A percentile compares a stretch with the other conserved stretches of the same genome.
These are phyloP conservation scores for Globisporangium apiculatum DNA, from an alignment of 352 stramenopile genomes.

Conservation along the genomic window DNA sequence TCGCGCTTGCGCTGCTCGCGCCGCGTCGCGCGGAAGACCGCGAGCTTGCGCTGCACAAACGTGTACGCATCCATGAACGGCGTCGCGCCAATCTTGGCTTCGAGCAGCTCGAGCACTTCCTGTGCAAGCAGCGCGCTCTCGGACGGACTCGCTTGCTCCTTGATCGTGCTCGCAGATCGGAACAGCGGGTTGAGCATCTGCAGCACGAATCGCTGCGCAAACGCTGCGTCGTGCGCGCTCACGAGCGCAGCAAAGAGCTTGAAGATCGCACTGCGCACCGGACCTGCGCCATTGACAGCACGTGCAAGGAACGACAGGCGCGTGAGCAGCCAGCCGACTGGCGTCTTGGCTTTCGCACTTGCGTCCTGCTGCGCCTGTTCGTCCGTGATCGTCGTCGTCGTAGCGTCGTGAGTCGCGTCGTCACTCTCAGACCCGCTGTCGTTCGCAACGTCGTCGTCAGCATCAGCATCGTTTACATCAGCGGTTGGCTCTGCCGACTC, in stretches of 20 bases:
- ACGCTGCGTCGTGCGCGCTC: constrained; percentile 37
- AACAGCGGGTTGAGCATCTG: constrained; percentile 85
- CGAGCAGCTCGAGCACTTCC: constrained; percentile 84
- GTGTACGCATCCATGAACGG: constrained; percentile 78
- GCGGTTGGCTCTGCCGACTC: constrained; percentile 1
- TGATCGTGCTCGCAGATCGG: constrained; percentile 44
- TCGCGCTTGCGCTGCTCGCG: constrained; percentile 78
- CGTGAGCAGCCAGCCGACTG: constrained; percentile 78
- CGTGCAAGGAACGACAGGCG: constrained; percentile 77
- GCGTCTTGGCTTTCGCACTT: constrained; percentile 45
- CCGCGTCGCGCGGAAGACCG: constrained; percentile 55
- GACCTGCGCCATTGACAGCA: constrained; percentile 32
- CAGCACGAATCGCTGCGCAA: constrained; percentile 54
- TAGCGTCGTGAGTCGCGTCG: constrained; percentile 20
- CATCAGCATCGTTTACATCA: constrained; percentile 12
- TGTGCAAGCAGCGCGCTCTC: constrained; percentile 61
- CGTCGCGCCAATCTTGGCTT: constrained; percentile 63
- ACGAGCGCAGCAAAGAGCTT: constrained; percentile 83
- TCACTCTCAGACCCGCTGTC: constrained; percentile 14
- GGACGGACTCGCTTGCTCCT: constrained; percentile 40
- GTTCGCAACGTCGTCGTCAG: constrained; percentile 9
- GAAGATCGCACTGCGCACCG: constrained; percentile 71
- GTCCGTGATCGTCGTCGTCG: constrained; percentile 17
- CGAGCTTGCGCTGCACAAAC: constrained; percentile 80
- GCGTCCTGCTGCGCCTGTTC: constrained; percentile 38